phyloP scores from a whole-genome alignment of 148 eudicot genomes.

The Dysphania ambrosioides region DNA sequence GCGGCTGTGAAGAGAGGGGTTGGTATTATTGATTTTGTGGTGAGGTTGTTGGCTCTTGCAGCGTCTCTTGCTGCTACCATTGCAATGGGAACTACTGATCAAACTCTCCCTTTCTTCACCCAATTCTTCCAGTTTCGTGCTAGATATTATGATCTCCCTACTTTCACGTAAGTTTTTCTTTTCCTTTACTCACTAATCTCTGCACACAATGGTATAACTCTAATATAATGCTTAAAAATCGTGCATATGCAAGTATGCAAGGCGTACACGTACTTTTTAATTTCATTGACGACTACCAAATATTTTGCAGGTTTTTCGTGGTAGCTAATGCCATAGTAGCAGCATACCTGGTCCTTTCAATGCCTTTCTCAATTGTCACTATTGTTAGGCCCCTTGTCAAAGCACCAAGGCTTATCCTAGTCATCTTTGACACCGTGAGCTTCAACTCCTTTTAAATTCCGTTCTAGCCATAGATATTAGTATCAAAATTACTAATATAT shows the following conservation, averaged over 20 bases:
- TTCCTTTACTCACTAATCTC: background rate
- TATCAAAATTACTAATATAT: too few relatives aligned
- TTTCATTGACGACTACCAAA: too few relatives aligned
- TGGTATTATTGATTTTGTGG: conserved; percentile 39
- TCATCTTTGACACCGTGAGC: conserved; percentile 65
- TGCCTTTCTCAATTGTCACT: conserved; percentile 78
- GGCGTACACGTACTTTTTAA: too few relatives aligned
- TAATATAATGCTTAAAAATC: too few relatives aligned
- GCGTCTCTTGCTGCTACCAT: conserved; percentile 36
- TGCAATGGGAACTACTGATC: conserved; percentile 42
- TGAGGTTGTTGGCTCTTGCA: conserved; percentile 37
- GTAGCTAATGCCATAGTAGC: conserved; percentile 55
- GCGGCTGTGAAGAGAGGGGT: conserved; percentile 35
- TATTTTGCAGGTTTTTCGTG: conserved; percentile 77
- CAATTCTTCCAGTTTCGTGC: conserved; percentile 53
- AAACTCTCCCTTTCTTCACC: conserved; percentile 54
- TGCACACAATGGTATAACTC: too few relatives aligned
- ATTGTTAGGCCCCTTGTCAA: conserved; percentile 68
- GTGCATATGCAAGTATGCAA: too few relatives aligned
- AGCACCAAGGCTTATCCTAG: conserved; percentile 59
- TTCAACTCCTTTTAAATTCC: background rate
- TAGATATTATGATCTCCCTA: conserved; percentile 40
- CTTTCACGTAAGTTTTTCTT: conserved; percentile 35
- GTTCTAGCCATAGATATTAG: too few relatives aligned
- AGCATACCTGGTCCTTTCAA: conserved; percentile 60